A percentile compares a stretch with the other conserved stretches of the same genome.
Evolutionary conservation across 2,329 filamentous ascomycete species (phyloP).

Genomic region (Colletotrichum chrysophilum): DNA sequence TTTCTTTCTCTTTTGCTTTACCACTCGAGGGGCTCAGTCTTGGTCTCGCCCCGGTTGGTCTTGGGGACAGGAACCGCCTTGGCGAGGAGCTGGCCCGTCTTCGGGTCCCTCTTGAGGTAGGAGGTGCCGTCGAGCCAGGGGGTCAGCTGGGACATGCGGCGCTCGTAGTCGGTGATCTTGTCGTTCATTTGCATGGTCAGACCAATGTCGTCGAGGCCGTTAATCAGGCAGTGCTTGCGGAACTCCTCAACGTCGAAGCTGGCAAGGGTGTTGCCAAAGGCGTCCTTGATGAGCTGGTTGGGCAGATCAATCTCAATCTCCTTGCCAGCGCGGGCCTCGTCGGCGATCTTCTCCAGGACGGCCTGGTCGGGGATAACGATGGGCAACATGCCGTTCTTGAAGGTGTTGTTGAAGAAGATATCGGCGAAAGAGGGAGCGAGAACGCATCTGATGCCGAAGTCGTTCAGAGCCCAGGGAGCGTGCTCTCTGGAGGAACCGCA

Average conservation of each 20-base stretch:
- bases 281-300: constrained; percentile 82
- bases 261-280: constrained; percentile 74
- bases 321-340: constrained; percentile 77
- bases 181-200: constrained; percentile 91
- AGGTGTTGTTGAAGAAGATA: constrained; percentile 99
- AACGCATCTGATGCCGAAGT: constrained; percentile 94
- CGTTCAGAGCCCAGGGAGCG: constrained; percentile 94
- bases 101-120: constrained; percentile 70
- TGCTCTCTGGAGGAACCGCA: constrained; percentile 94
- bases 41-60: constrained; percentile 85
- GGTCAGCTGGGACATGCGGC: constrained; percentile 75
- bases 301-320: constrained; percentile 91
- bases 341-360: constrained; percentile 72
- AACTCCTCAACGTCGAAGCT: constrained; percentile 91
- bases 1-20: constrained; percentile 42
- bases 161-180: constrained; percentile 86
- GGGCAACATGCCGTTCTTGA: constrained; percentile 99
- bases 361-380: constrained; percentile 73
- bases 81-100: constrained; percentile 59
- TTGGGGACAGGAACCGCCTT: constrained; percentile 77
- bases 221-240: constrained; percentile 90
- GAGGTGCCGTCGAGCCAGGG: constrained; percentile 91
- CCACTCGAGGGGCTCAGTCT: constrained; percentile 90
- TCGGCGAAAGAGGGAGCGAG: constrained; percentile 88
- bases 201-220: constrained; percentile 95